These are phyloP conservation scores for Paramyrothecium roridum DNA, from an alignment of 2,329 filamentous ascomycete species.

Conservation along the genomic window DNA sequence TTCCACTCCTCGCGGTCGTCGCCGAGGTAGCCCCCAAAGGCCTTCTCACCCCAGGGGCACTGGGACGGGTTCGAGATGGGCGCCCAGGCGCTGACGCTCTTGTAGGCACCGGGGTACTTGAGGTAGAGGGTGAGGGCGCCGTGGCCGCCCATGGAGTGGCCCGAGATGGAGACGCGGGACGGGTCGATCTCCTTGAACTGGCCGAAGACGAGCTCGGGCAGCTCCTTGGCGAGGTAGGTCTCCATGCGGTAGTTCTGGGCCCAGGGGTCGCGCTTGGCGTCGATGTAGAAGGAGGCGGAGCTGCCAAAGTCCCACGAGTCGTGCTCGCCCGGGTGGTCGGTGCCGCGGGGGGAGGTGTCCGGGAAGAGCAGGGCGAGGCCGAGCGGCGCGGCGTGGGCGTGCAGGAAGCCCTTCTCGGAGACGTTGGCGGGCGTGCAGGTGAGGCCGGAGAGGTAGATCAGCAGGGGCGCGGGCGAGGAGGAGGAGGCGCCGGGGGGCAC, in stretches of 20 bases:
- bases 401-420: slow-evolving; percentile 85
- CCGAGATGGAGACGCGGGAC: slow-evolving; percentile 74
- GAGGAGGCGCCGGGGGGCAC: slow-evolving; percentile 69
- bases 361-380: slow-evolving; percentile 93
- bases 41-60: slow-evolving; percentile 94
- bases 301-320: slow-evolving; percentile 89
- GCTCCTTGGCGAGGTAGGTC: slow-evolving; percentile 82
- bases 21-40: slow-evolving; percentile 88
- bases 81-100: slow-evolving; percentile 84
- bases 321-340: slow-evolving; percentile 78
- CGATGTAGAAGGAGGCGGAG: slow-evolving; percentile 91
- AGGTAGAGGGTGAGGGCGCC: slow-evolving; percentile 90
- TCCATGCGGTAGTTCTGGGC: slow-evolving; percentile 87
- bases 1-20: slow-evolving; percentile 74
- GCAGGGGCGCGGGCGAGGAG: slow-evolving; percentile 63
- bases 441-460: slow-evolving; percentile 90
- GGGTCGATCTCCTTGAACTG: slow-evolving; percentile 70
- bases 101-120: slow-evolving; percentile 87
- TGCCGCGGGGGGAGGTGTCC: slow-evolving; percentile 87
- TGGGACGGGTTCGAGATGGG: slow-evolving; percentile 83
- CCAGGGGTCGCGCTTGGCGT: slow-evolving; percentile 76
- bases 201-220: slow-evolving; percentile 73
- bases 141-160: slow-evolving; percentile 97
- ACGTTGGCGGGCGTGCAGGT: slow-evolving; percentile 92
- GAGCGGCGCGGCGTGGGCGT: slow-evolving; percentile 72